Conservation (phyloP, 2,329 filamentous ascomycete genomes). For the Macrophomina tecta region DNA sequence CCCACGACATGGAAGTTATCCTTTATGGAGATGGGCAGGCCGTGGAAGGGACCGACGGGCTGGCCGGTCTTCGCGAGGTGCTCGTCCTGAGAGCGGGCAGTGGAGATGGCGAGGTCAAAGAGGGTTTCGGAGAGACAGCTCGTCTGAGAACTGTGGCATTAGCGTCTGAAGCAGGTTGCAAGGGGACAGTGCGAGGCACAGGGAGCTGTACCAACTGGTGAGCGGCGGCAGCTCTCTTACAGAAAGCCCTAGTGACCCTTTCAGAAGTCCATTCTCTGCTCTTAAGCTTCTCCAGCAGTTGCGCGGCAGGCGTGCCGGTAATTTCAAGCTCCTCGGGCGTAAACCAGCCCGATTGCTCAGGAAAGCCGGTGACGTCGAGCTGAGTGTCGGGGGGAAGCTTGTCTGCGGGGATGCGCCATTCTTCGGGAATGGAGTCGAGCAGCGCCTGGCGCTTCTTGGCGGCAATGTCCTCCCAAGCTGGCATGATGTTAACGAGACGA, state of each 20-base stretch:
- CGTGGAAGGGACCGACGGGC: slow-evolving; percentile 69
- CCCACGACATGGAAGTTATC: slow-evolving; percentile 71
- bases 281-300: slow-evolving; percentile 50
- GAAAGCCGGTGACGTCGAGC: slow-evolving; percentile 63
- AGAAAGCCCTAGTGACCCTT: slow-evolving; percentile 60
- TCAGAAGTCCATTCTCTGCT: slow-evolving; percentile 57
- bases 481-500: slow-evolving; percentile 13
- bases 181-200: not conserved
- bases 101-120: slow-evolving; percentile 59
- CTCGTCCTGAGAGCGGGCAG: slow-evolving; percentile 60
- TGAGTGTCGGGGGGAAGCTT: slow-evolving; percentile 61
- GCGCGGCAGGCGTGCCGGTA: slow-evolving; percentile 49
- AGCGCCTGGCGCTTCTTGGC: slow-evolving; percentile 40
- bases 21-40: slow-evolving; percentile 70
- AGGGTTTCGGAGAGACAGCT: slow-evolving; percentile 67
- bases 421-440: slow-evolving; percentile 27
- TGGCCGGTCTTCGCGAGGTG: slow-evolving; percentile 54
- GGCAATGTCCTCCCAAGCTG: slow-evolving; percentile 41
- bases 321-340: slow-evolving; percentile 59
- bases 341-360: slow-evolving; percentile 65
- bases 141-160: slow-evolving; percentile 47
- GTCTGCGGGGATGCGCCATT: slow-evolving; percentile 34
- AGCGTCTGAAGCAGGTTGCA: not conserved
- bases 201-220: slow-evolving; percentile 56
- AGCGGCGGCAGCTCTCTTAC: slow-evolving; percentile 60